Percentiles rank a stretch among this genome's conserved stretches.
phyloP scores from a whole-genome alignment of 495 filamentous ascomycete genomes.

The Aspergillus campestris region DNA sequence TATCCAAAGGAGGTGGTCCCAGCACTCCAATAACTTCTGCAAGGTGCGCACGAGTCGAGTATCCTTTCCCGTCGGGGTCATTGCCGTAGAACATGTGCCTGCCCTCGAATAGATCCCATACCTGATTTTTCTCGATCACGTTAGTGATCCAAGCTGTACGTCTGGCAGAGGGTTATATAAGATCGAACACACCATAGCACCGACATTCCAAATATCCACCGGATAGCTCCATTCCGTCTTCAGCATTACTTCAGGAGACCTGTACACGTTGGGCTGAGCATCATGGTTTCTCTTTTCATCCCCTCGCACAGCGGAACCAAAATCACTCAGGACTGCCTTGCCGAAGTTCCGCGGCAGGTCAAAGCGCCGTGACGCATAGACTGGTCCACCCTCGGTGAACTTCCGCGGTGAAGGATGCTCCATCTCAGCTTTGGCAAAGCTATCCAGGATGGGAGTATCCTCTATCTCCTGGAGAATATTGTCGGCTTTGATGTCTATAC shows the following conservation, averaged over 20 bases:
- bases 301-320: slow-evolving; percentile 66
- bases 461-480: slow-evolving; percentile 37
- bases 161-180: too few species aligned
- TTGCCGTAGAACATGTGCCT: slow-evolving; percentile 35
- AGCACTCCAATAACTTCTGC: slow-evolving; percentile 38
- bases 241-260: slow-evolving; percentile 42
- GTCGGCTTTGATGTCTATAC: slow-evolving; percentile 33
- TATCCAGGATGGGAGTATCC: slow-evolving; percentile 29
- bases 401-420: slow-evolving; percentile 32
- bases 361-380: slow-evolving; percentile 31
- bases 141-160: too few species aligned
- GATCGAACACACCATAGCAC: too few species aligned
- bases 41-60: slow-evolving; percentile 32
- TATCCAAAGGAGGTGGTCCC: slow-evolving; percentile 35
- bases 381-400: slow-evolving; percentile 16
- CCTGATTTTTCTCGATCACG: slow-evolving; percentile 12
- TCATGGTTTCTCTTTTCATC: slow-evolving; percentile 20
- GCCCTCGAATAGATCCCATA: slow-evolving; percentile 42
- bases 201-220: too few species aligned
- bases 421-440: slow-evolving; percentile 21
- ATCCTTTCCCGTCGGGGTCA: slow-evolving; percentile 33
- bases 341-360: slow-evolving; percentile 22
- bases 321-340: slow-evolving; percentile 53
- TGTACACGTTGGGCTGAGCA: slow-evolving; percentile 33
- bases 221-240: slow-evolving; percentile 18